Conservation (phyloP, 208 protist species). For the Endotrypanum monterogeii region DNA sequence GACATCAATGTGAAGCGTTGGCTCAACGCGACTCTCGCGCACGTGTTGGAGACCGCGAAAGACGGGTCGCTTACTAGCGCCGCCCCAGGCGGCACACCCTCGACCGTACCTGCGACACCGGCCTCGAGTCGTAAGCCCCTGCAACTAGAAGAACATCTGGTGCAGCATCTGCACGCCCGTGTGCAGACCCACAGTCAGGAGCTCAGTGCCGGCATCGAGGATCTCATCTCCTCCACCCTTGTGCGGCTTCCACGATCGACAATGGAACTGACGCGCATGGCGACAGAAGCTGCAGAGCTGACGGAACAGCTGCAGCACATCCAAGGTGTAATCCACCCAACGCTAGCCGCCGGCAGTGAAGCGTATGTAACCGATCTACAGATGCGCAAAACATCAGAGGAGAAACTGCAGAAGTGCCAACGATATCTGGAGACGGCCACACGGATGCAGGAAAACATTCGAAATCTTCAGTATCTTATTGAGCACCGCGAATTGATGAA, state of each 20-base stretch:
- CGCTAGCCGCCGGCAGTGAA: slow-evolving; percentile 13
- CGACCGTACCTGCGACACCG: background rate
- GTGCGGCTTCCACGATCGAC: slow-evolving; percentile 70
- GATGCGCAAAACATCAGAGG: slow-evolving; percentile 38
- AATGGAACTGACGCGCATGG: slow-evolving; percentile 74
- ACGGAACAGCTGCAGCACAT: slow-evolving; percentile 49
- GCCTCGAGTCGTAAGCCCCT: slow-evolving; percentile 6
- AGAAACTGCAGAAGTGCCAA: slow-evolving; percentile 53
- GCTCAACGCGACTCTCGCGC: slow-evolving; percentile 51
- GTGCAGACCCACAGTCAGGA: slow-evolving; percentile 64
- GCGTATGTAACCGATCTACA: slow-evolving; percentile 38
- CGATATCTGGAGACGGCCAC: slow-evolving; percentile 50
- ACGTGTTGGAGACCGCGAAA: slow-evolving; percentile 23
- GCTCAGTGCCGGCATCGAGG: slow-evolving; percentile 50
- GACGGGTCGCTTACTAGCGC: background rate
- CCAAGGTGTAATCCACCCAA: slow-evolving; percentile 36
- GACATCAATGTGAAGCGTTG: slow-evolving; percentile 56
- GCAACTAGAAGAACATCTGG: slow-evolving; percentile 38
- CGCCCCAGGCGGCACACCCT: background rate
- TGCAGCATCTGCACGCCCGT: slow-evolving; percentile 44
- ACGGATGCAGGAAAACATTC: slow-evolving; percentile 47
- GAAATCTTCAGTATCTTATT: slow-evolving; percentile 48
- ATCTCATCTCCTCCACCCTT: slow-evolving; percentile 63
- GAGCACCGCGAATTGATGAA: slow-evolving; percentile 31
- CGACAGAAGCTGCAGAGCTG: slow-evolving; percentile 52